Conservation (phyloP, 495 filamentous ascomycete genomes). For the Aspergillus cristatus region DNA sequence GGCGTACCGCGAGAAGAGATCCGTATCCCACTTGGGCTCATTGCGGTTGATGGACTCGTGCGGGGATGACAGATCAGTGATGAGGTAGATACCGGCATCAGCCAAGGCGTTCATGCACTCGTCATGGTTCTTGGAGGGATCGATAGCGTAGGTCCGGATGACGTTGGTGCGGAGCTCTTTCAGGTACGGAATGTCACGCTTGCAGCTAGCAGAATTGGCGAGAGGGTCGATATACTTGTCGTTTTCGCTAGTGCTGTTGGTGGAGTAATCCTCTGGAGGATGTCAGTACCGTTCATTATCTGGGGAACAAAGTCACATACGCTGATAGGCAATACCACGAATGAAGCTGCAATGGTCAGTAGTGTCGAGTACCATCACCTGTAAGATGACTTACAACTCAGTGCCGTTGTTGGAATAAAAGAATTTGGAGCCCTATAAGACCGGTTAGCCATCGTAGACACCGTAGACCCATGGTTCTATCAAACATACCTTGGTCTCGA, state of each 20-base stretch:
- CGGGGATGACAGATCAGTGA: conserved; percentile 83
- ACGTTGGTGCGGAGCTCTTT: conserved; percentile 72
- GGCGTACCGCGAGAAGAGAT: conserved; percentile 73
- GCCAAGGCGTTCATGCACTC: conserved; percentile 80
- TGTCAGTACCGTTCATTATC: background rate
- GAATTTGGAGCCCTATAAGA: conserved; percentile 53
- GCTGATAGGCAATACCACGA: conserved; percentile 85
- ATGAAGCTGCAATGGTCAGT: conserved; percentile 45
- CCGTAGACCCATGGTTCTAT: background rate
- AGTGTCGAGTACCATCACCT: too few relatives aligned
- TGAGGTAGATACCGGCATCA: conserved; percentile 88
- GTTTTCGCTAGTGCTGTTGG: conserved; percentile 28
- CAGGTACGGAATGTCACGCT: conserved; percentile 79
- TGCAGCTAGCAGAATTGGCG: conserved; percentile 57
- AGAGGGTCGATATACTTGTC: conserved; percentile 58
- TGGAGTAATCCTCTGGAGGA: conserved; percentile 34
- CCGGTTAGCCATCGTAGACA: conserved; percentile 1
- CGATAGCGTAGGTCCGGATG: conserved; percentile 89
- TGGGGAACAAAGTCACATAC: conserved; percentile 21
- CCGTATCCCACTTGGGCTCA: conserved; percentile 66
- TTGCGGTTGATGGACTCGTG: conserved; percentile 72
- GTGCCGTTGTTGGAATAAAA: conserved; percentile 70
- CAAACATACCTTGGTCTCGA: conserved; percentile 50
- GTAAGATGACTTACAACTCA: conserved; percentile 57
- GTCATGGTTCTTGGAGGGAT: conserved; percentile 68